A percentile compares a stretch with the other conserved stretches of the same genome.
Conservation (phyloP, 225 moss, liverwort and hornwort genomes). For the Climacium dendroides region DNA sequence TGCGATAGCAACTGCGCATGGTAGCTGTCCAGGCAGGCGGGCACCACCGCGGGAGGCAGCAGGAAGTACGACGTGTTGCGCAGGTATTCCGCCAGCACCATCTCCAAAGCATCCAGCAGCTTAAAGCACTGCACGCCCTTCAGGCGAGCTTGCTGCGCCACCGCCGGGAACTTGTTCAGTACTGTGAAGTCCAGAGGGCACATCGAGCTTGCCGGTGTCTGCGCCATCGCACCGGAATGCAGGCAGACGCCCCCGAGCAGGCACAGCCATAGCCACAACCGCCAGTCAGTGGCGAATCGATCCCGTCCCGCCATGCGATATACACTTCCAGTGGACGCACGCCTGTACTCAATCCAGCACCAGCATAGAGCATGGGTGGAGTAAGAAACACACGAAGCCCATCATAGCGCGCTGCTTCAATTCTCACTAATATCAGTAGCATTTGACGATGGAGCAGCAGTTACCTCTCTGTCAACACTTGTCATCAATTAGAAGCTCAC, state of each 20-base stretch:
- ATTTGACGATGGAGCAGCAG: background rate
- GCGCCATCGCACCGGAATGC: background rate
- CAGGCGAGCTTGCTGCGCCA: background rate
- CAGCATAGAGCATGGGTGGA: background rate
- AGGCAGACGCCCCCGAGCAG: background rate
- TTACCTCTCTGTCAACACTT: background rate
- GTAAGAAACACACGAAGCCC: background rate
- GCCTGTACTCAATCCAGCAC: background rate
- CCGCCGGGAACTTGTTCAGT: slow-evolving; percentile 1
- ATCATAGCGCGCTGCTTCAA: background rate
- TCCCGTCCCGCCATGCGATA: background rate
- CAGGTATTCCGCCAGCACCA: slow-evolving; percentile 19
- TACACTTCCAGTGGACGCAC: background rate
- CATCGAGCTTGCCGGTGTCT: background rate
- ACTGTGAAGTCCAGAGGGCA: slow-evolving; percentile 30
- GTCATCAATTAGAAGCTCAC: background rate
- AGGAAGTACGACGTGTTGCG: slow-evolving; percentile 21
- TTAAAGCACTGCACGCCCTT: background rate
- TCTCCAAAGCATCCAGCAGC: slow-evolving; percentile 7
- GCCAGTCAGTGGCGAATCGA: background rate
- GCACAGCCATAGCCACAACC: background rate
- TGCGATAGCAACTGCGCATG: slow-evolving; percentile 4
- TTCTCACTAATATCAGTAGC: background rate
- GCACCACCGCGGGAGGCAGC: slow-evolving; percentile 6
- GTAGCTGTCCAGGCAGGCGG: slow-evolving; percentile 14